A percentile compares a stretch with the other conserved stretches of the same genome.
These are phyloP conservation scores for Exophiala sp. DNA, from an alignment of 2,329 filamentous ascomycete genomes.

Conservation along the genomic window DNA sequence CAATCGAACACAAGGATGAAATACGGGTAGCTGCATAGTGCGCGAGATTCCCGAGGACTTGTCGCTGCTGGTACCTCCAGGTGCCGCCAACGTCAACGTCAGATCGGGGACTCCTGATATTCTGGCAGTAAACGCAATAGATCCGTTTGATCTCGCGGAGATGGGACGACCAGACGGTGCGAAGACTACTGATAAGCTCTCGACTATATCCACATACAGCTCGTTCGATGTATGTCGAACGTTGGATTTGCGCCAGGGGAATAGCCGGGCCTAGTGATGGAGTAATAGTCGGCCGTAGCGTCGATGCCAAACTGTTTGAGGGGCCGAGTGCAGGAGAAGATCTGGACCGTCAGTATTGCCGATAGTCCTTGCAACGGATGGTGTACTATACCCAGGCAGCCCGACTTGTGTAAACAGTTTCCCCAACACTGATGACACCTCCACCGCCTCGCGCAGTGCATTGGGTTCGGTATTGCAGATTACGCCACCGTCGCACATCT, in stretches of 20 bases:
- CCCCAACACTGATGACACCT: conserved; percentile 83
- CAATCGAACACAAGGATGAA: conserved; percentile 89
- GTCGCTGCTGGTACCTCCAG: conserved; percentile 66
- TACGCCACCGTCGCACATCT: conserved; percentile 94
- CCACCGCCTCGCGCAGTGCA: conserved; percentile 81
- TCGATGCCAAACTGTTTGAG: conserved; percentile 38
- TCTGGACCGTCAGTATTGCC: conserved; percentile 28
- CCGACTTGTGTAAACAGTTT: conserved; percentile 83
- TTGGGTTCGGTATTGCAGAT: conserved; percentile 89
- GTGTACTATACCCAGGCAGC: conserved; percentile 59
- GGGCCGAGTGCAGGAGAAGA: conserved; percentile 40
- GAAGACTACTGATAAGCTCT: conserved; percentile 79
- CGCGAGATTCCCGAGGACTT: conserved; percentile 47
- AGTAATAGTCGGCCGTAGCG: conserved; percentile 30
- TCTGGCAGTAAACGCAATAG: conserved; percentile 90
- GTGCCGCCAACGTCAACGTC: conserved; percentile 69
- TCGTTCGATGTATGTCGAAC: conserved; percentile 96
- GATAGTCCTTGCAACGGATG: neutral
- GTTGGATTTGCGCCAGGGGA: conserved; percentile 84
- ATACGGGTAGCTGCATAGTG: conserved; percentile 81
- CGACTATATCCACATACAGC: conserved; percentile 90
- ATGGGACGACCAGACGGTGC: conserved; percentile 85
- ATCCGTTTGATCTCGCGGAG: conserved; percentile 80
- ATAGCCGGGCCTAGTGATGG: conserved; percentile 50
- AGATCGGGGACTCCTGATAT: conserved; percentile 92